Evolutionary conservation across 345 rosid genomes (phyloP).

Genomic region (Eucalyptus viminalis): DNA sequence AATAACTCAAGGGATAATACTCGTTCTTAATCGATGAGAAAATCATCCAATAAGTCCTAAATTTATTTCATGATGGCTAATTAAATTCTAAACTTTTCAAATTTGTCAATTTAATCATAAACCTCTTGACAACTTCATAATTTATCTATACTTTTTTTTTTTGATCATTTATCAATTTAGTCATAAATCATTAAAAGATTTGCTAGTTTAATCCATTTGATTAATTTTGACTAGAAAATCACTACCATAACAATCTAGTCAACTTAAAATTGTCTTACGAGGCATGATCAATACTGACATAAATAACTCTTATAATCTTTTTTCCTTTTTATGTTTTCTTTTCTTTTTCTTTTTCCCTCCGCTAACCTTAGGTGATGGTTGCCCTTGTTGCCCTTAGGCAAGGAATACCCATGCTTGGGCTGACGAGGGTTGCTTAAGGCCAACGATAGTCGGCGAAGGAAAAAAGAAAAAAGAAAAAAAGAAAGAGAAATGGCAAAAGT

Average conservation of each 20-base stretch:
- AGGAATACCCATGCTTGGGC: fast-evolving
- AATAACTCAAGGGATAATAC: neutral
- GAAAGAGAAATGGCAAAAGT: neutral
- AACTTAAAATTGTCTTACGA: fast-evolving
- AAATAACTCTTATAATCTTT: too few species aligned
- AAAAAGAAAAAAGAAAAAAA: too few species aligned
- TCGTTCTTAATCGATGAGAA: neutral
- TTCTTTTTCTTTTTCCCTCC: neutral
- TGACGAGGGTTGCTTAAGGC: neutral
- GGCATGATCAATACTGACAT: fast-evolving
- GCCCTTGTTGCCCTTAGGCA: neutral
- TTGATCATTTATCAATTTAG: neutral
- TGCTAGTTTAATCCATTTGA: too few species aligned
- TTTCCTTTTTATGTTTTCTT: too few species aligned
- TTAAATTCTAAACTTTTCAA: too few species aligned
- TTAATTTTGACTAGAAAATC: fast-evolving
- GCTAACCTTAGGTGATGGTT: neutral
- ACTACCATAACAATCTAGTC: too few species aligned
- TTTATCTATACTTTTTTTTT: too few species aligned
- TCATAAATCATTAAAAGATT: too few species aligned
- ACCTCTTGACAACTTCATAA: neutral
- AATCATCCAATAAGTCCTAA: neutral
- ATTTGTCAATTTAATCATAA: neutral
- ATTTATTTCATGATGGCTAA: neutral
- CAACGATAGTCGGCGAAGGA: fast-evolving